A percentile compares a stretch with the other conserved stretches of the same genome.
Evolutionary conservation across 208 protist genomes (phyloP).

Genomic region (Novymonas esmeraldas): DNA sequence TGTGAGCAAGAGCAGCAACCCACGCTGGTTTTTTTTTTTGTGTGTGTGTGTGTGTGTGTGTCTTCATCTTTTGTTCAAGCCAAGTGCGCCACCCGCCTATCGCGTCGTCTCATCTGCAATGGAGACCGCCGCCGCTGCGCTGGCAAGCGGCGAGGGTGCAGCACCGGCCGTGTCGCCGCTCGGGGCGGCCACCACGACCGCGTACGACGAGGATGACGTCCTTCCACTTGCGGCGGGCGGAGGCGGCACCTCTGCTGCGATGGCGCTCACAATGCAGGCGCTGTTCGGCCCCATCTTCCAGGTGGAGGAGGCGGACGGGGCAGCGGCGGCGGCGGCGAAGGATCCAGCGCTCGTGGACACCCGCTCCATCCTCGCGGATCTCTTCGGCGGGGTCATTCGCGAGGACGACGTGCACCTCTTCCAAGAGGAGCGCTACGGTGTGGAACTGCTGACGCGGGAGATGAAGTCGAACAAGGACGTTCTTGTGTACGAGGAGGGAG

Average conservation of each 20-base stretch:
- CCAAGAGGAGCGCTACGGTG: slow-evolving; percentile 17
- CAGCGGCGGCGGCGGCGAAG: slow-evolving; percentile 17
- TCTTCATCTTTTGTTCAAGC: too few relatives aligned
- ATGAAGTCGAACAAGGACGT: slow-evolving; percentile 42
- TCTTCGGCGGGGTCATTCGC: slow-evolving; percentile 55
- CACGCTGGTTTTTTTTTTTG: too few relatives aligned
- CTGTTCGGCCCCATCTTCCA: slow-evolving; percentile 74
- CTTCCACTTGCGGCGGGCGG: slow-evolving; percentile 1
- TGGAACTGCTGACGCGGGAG: slow-evolving; percentile 22
- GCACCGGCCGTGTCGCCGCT: slow-evolving; percentile 4
- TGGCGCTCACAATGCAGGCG: slow-evolving; percentile 39
- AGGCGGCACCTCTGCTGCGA: not conserved
- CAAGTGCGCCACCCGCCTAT: too few relatives aligned
- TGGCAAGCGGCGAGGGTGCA: too few relatives aligned
- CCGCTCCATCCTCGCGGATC: slow-evolving; percentile 45
- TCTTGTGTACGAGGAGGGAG: slow-evolving; percentile 39
- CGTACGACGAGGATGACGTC: slow-evolving; percentile 21
- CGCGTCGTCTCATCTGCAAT: too few relatives aligned
- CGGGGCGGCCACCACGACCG: slow-evolving; percentile 8
- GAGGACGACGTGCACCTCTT: slow-evolving; percentile 57
- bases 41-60: too few relatives aligned
- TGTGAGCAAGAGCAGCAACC: not conserved
- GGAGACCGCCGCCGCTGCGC: too few relatives aligned
- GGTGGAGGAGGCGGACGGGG: slow-evolving; percentile 19
- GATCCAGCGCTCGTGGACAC: slow-evolving; percentile 73